A percentile compares a stretch with the other conserved stretches of the same genome.
Evolutionary conservation across 768 basidiomycete genomes (phyloP).

Genomic region (Candolleomyces eurysporus): DNA sequence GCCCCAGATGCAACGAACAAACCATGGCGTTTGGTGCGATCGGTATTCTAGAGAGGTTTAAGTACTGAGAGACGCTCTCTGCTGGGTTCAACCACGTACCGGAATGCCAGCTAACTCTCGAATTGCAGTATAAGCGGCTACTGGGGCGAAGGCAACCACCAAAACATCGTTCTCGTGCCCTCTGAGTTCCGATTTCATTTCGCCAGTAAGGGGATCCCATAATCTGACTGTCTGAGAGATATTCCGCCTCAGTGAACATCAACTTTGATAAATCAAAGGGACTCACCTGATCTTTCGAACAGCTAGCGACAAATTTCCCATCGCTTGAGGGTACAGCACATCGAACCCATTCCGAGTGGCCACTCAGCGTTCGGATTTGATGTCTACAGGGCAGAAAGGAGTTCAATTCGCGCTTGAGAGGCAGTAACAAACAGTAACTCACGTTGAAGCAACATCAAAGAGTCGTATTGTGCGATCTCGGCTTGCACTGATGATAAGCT

Average conservation of each 20-base stretch:
- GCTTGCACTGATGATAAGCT: constrained; percentile 81
- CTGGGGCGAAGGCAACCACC: constrained; percentile 76
- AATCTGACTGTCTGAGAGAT: constrained; percentile 67
- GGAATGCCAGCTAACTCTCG: constrained; percentile 73
- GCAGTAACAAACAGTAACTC: constrained; percentile 24
- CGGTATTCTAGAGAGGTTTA: constrained; percentile 41
- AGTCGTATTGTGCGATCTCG: constrained; percentile 83
- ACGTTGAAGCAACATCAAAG: constrained; percentile 88
- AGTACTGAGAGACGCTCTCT: neutral
- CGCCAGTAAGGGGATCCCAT: constrained; percentile 71
- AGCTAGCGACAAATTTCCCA: constrained; percentile 72
- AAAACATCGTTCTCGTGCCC: constrained; percentile 90
- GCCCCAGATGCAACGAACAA: constrained; percentile 78
- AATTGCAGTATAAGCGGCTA: constrained; percentile 71
- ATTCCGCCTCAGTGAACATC: constrained; percentile 10
- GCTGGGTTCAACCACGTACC: constrained; percentile 36
- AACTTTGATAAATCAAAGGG: neutral
- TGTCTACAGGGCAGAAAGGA: constrained; percentile 44
- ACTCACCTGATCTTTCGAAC: constrained; percentile 84
- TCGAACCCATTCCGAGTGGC: constrained; percentile 88
- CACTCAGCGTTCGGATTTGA: constrained; percentile 69
- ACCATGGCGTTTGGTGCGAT: constrained; percentile 48
- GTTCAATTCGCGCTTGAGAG: constrained; percentile 5
- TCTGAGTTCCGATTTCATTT: constrained; percentile 78
- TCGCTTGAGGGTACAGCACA: constrained; percentile 64